phyloP scores from a whole-genome alignment of 305 asterid genomes.

The Rubia occidens region DNA sequence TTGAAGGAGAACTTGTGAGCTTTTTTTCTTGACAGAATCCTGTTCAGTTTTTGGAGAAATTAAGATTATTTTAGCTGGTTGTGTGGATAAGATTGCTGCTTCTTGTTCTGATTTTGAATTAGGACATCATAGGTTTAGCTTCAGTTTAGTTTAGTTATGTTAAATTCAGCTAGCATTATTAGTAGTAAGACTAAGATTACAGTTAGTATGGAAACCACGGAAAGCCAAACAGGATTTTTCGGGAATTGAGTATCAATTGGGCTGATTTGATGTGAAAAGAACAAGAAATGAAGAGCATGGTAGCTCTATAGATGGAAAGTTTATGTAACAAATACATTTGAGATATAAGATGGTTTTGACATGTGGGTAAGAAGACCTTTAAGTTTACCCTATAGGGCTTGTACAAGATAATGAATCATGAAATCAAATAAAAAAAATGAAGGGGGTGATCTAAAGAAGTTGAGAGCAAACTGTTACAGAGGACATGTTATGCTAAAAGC shows the following conservation, averaged over 20 bases:
- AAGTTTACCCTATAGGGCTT: background rate
- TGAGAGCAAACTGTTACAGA: background rate
- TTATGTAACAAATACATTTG: background rate
- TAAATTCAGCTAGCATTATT: background rate
- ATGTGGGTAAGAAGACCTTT: background rate
- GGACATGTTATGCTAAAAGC: background rate
- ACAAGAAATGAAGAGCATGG: background rate
- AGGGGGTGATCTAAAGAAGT: background rate
- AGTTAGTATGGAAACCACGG: background rate
- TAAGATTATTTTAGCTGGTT: background rate
- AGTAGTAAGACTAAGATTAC: background rate
- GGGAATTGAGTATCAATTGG: background rate
- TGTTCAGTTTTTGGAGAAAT: background rate
- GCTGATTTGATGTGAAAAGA: background rate
- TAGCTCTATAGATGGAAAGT: background rate
- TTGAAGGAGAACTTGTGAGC: slow-evolving; percentile 91
- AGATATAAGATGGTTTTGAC: background rate
- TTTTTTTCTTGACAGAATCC: slow-evolving; percentile 3
- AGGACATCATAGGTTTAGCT: background rate
- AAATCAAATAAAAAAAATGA: background rate
- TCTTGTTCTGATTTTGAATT: background rate
- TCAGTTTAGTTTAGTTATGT: background rate
- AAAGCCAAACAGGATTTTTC: background rate
- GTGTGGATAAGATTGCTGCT: background rate
- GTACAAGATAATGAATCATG: background rate